Conservation (phyloP, 108 stramenopile species). For the Conticribra guillardii region DNA sequence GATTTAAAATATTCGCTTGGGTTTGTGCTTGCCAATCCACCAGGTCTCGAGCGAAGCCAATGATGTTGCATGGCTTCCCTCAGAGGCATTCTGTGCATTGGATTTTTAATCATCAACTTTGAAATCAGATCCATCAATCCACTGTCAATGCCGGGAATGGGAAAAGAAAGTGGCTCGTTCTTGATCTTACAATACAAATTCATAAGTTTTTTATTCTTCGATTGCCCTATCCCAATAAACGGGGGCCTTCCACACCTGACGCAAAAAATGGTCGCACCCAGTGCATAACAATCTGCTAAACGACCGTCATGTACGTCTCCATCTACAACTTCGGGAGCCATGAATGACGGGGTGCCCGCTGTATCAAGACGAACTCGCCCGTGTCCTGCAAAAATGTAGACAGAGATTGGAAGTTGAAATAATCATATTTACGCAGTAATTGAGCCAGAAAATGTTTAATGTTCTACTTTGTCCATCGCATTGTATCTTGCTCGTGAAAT, state of each 20-base stretch:
- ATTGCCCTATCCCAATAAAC: slow-evolving; percentile 59
- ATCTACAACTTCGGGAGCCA: slow-evolving; percentile 60
- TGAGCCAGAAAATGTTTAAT: slow-evolving; percentile 12
- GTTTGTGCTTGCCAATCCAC: no score
- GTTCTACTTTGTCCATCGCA: no score
- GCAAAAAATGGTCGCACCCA: slow-evolving; percentile 75
- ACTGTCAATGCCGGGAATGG: background rate
- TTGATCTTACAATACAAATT: background rate
- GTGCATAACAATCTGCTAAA: slow-evolving; percentile 74
- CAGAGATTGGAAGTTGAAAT: slow-evolving; percentile 18
- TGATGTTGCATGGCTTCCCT: background rate
- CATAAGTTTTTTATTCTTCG: background rate
- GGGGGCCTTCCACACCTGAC: slow-evolving; percentile 71
- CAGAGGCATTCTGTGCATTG: background rate
- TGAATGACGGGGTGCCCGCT: slow-evolving; percentile 76
- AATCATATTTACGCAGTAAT: slow-evolving; percentile 54
- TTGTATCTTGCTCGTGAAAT: no score
- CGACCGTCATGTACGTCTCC: slow-evolving; percentile 61
- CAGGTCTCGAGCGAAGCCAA: background rate
- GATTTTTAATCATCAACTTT: background rate
- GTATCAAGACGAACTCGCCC: slow-evolving; percentile 33
- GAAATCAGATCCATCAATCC: background rate
- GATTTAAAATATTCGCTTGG: no score
- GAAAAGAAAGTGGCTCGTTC: background rate
- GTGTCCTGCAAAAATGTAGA: slow-evolving; percentile 1